A percentile compares a stretch with the other conserved stretches of the same genome.
phyloP scores from a whole-genome alignment of 176 grass and related monocot genomes.

The bread wheat (Triticum aestivum) region DNA sequence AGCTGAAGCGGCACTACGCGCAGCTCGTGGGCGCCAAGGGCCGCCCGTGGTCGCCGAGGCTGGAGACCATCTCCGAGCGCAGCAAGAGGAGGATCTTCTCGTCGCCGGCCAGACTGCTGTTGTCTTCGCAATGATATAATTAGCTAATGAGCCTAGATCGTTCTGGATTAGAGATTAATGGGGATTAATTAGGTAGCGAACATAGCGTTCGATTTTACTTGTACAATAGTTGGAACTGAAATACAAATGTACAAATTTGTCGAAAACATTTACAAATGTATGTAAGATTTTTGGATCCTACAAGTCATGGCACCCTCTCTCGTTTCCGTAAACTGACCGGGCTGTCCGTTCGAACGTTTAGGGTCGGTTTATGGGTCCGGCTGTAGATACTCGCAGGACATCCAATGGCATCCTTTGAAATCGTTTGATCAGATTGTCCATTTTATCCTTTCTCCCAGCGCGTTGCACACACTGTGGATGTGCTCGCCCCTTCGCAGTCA shows the following conservation, averaged over 20 bases:
- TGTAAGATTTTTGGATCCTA: too few species aligned
- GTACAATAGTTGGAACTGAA: background rate
- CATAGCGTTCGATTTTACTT: background rate
- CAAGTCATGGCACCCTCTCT: too few species aligned
- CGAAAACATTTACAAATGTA: too few species aligned
- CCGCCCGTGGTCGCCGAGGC: conserved; percentile 55
- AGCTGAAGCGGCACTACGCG: conserved; percentile 79
- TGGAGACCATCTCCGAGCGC: conserved; percentile 72
- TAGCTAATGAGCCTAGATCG: background rate
- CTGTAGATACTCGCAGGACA: too few species aligned
- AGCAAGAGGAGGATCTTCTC: conserved; percentile 17
- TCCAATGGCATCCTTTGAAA: too few species aligned
- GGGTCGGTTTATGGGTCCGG: too few species aligned
- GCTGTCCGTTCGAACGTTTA: too few species aligned
- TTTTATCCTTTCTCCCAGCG: too few species aligned
- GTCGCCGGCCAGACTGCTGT: conserved; percentile 5
- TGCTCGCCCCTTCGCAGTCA: too few species aligned
- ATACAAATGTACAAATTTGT: background rate
- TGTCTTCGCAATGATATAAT: conserved; percentile 28
- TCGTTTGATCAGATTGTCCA: too few species aligned
- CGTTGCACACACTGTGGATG: too few species aligned
- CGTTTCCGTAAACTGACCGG: too few species aligned
- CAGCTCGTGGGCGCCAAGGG: conserved; percentile 48
- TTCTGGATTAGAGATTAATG: background rate
- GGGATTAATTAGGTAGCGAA: background rate